A percentile compares a stretch with the other conserved stretches of the same genome.
Evolutionary conservation across 495 filamentous ascomycete species (phyloP).

Genomic region (Neurospora sp.): DNA sequence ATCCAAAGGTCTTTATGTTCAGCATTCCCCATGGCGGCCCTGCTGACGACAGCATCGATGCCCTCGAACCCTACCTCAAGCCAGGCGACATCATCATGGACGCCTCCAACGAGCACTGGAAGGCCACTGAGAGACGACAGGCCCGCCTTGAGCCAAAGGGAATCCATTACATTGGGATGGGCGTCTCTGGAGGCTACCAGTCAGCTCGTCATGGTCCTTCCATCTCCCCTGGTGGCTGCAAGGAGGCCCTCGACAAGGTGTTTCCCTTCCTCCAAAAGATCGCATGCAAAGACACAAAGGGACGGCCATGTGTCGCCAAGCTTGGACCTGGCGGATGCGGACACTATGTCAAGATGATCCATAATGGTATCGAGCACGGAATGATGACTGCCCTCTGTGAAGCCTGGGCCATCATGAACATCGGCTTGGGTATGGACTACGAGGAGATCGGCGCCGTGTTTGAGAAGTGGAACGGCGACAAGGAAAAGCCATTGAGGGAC

Average conservation of each 20-base stretch:
- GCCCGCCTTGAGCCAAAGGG: conserved; percentile 34
- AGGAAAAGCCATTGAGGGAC: conserved; percentile 42
- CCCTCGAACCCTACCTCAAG: conserved; percentile 45
- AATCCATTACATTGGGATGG: conserved; percentile 22
- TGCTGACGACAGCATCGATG: conserved; percentile 53
- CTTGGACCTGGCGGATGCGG: conserved; percentile 55
- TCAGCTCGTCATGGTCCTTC: conserved; percentile 38
- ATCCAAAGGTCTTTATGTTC: conserved; percentile 48
- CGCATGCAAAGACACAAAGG: conserved; percentile 48
- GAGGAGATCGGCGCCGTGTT: conserved; percentile 56
- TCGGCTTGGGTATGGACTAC: conserved; percentile 48
- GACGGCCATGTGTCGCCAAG: conserved; percentile 51
- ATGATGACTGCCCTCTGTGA: conserved; percentile 47
- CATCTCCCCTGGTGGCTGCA: conserved; percentile 30
- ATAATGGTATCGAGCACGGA: conserved; percentile 68
- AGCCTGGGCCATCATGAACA: conserved; percentile 55
- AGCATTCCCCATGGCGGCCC: conserved; percentile 56
- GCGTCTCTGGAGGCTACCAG: conserved; percentile 59
- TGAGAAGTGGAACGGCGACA: conserved; percentile 44
- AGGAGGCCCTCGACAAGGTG: neutral
- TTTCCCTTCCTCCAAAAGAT: conserved; percentile 47
- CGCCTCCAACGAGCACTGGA: conserved; percentile 61
- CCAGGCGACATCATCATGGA: conserved; percentile 63
- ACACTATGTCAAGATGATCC: conserved; percentile 71
- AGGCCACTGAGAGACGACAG: conserved; percentile 57